These are phyloP conservation scores for Peronospora farinosa DNA, from an alignment of 352 stramenopile species.

Conservation along the genomic window DNA sequence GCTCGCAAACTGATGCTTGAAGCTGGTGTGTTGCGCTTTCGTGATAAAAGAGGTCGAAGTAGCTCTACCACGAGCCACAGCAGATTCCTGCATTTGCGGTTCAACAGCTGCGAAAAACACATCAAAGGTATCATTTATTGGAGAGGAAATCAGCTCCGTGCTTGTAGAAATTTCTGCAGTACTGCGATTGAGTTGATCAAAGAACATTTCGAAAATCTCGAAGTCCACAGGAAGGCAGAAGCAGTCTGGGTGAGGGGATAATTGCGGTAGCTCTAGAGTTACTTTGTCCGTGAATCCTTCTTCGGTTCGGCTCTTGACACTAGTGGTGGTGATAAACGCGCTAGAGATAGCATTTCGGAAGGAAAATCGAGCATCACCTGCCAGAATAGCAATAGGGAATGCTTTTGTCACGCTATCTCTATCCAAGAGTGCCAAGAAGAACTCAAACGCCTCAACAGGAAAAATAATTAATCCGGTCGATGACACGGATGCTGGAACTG, in stretches of 20 bases:
- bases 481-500: constrained; percentile 1
- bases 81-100: background rate
- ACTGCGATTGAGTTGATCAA: constrained; percentile 22
- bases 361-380: constrained; percentile 60
- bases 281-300: constrained; percentile 9
- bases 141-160: constrained; percentile 27
- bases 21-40: constrained; percentile 16
- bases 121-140: constrained; percentile 69
- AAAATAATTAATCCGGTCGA: constrained; percentile 58
- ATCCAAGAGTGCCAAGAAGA: constrained; percentile 37
- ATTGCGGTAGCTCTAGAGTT: constrained; percentile 52
- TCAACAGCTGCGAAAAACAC: constrained; percentile 41
- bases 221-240: constrained; percentile 81
- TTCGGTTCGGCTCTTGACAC: background rate
- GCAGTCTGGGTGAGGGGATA: constrained; percentile 73
- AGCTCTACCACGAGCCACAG: background rate
- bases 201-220: constrained; percentile 47
- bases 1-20: constrained; percentile 34
- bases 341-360: constrained; percentile 57
- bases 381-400: constrained; percentile 32
- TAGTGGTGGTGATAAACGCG: constrained; percentile 32
- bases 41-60: background rate
- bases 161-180: constrained; percentile 1
- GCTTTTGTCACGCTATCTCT: background rate
- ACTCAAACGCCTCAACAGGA: constrained; percentile 53